These are phyloP conservation scores for Salix udensis DNA, from an alignment of 345 rosid genomes.

Conservation along the genomic window DNA sequence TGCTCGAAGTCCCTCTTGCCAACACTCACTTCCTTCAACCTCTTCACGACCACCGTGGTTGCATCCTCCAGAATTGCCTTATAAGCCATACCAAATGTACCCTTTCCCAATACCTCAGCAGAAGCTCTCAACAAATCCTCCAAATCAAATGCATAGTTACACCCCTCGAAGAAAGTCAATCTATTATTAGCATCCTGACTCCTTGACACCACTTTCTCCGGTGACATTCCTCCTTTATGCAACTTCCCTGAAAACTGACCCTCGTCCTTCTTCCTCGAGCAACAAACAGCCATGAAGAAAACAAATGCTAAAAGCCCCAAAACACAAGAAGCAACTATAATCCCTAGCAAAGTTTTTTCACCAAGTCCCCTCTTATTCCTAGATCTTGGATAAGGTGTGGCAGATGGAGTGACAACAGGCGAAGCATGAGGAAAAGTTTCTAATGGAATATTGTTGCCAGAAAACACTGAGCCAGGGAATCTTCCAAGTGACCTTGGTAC, in stretches of 20 bases:
- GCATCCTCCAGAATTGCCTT: conserved; percentile 86
- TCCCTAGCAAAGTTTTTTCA: conserved; percentile 50
- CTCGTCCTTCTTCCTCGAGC: conserved; percentile 44
- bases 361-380: conserved; percentile 34
- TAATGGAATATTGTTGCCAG: conserved; percentile 56
- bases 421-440: conserved; percentile 23
- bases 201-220: conserved; percentile 71
- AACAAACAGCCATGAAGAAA: conserved; percentile 48
- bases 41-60: conserved; percentile 74
- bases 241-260: conserved; percentile 42
- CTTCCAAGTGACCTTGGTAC: conserved; percentile 56
- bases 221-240: conserved; percentile 75
- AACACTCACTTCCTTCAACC: conserved; percentile 72
- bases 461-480: conserved; percentile 57
- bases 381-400: conserved; percentile 19
- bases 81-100: conserved; percentile 86
- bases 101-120: conserved; percentile 96
- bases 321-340: conserved; percentile 43
- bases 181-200: conserved; percentile 75
- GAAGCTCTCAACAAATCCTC: conserved; percentile 97
- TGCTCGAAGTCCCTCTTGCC: conserved; percentile 89
- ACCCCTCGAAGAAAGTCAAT: conserved; percentile 90
- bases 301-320: conserved; percentile 43
- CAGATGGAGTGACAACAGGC: conserved; percentile 37
- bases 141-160: conserved; percentile 80